Evolutionary conservation across 78 protist genomes (phyloP).

Genomic region (Dictyostelium discoideum): DNA sequence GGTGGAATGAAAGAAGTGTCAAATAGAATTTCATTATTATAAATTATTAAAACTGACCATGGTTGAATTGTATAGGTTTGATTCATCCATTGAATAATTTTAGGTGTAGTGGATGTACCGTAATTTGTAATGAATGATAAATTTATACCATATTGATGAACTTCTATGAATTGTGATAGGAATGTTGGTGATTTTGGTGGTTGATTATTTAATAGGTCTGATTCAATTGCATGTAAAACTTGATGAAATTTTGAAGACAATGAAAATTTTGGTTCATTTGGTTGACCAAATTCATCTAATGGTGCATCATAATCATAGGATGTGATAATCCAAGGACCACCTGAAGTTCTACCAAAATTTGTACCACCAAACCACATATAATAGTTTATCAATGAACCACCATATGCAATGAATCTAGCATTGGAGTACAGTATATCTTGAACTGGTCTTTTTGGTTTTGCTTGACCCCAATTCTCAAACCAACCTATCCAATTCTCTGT

Average conservation of each 20-base stretch:
- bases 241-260: background rate
- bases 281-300: constrained; percentile 46
- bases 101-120: background rate
- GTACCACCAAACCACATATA: constrained; percentile 86
- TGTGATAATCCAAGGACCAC: constrained; percentile 31
- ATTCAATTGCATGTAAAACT: background rate
- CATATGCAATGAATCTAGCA: constrained; percentile 16
- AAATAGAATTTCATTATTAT: background rate
- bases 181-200: background rate
- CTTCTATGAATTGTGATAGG: background rate
- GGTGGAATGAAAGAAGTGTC: constrained; percentile 1
- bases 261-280: constrained; percentile 39
- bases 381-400: constrained; percentile 40
- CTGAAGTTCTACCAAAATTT: constrained; percentile 50
- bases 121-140: background rate
- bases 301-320: constrained; percentile 74
- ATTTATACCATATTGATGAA: background rate
- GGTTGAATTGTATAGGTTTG: background rate
- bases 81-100: background rate
- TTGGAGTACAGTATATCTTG: constrained; percentile 6
- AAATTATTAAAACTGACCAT: constrained; percentile 43
- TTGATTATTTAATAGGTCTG: background rate
- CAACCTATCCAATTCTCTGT: constrained; percentile 62
- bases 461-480: constrained; percentile 5
- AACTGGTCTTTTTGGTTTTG: constrained; percentile 19